phyloP scores from a whole-genome alignment of 129 eudicot species.

The Flaveria linearis region DNA sequence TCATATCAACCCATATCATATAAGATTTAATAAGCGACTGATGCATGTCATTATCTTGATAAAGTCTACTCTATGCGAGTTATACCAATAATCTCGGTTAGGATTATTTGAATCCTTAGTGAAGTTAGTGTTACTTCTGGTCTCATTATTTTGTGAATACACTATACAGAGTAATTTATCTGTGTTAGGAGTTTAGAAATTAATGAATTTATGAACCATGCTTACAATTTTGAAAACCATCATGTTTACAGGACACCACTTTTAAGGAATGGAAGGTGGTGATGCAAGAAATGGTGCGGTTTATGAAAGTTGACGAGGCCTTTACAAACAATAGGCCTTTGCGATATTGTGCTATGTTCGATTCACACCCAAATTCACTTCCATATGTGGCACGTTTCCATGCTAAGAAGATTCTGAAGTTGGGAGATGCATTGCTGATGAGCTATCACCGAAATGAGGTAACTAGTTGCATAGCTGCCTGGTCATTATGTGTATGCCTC shows the following conservation, averaged over 20 bases:
- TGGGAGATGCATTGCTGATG: slow-evolving; percentile 81
- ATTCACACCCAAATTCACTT: slow-evolving; percentile 73
- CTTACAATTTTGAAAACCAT: slow-evolving; percentile 9
- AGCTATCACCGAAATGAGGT: slow-evolving; percentile 98
- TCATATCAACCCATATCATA: background rate
- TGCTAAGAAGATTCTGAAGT: slow-evolving; percentile 87
- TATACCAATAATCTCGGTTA: background rate
- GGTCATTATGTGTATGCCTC: background rate
- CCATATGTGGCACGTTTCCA: slow-evolving; percentile 87
- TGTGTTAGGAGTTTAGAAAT: background rate
- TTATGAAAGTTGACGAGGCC: slow-evolving; percentile 59
- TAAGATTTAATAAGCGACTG: background rate
- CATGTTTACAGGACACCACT: slow-evolving; percentile 56
- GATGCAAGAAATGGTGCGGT: slow-evolving; percentile 84
- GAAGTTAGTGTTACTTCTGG: slow-evolving; percentile 13
- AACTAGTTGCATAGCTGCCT: slow-evolving; percentile 23
- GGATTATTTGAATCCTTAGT: background rate
- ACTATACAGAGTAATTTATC: background rate
- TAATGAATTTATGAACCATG: background rate
- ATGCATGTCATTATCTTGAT: background rate
- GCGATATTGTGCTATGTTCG: slow-evolving; percentile 73
- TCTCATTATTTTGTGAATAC: background rate
- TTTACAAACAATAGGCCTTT: slow-evolving; percentile 59
- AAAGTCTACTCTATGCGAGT: background rate
- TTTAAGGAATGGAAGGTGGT: slow-evolving; percentile 95